Conservation (phyloP, 2,329 filamentous ascomycete species). For the Dactylellina drechsleri region DNA sequence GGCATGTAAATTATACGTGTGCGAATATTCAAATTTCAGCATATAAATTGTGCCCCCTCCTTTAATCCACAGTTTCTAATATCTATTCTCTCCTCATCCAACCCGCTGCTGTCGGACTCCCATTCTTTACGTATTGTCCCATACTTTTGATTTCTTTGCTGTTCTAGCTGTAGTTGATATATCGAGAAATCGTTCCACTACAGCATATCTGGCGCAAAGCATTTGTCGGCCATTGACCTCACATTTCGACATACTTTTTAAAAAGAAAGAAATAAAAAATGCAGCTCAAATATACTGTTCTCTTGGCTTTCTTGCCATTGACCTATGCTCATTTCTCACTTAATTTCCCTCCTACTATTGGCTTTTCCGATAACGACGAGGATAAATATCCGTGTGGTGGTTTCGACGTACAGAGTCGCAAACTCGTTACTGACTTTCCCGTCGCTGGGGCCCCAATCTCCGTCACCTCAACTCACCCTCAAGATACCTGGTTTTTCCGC, state of each 20-base stretch:
- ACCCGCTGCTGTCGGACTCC: background rate
- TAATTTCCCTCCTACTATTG: constrained; percentile 37
- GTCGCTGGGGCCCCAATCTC: constrained; percentile 36
- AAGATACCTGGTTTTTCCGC: constrained; percentile 40
- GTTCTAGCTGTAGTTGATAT: background rate
- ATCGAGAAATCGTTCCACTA: background rate
- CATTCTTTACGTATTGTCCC: background rate
- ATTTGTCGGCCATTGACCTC: background rate
- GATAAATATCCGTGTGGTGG: constrained; percentile 41
- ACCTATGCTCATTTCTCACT: constrained; percentile 38
- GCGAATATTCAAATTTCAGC: constrained; percentile 1
- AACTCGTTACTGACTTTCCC: constrained; percentile 41
- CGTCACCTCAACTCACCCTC: constrained; percentile 46
- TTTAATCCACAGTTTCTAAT: constrained; percentile 11
- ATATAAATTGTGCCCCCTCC: constrained; percentile 16
- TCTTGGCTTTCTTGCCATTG: constrained; percentile 22
- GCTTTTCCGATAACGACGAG: constrained; percentile 43
- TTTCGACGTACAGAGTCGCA: constrained; percentile 23
- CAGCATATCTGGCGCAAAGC: no score
- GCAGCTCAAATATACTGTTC: constrained; percentile 17
- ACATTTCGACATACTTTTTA: background rate
- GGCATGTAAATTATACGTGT: background rate
- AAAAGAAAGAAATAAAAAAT: constrained; percentile 15
- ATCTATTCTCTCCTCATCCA: background rate
- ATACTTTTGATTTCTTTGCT: background rate